Evolutionary conservation across 768 basidiomycete species (phyloP).

Genomic region (Phylloporus arenicola): DNA sequence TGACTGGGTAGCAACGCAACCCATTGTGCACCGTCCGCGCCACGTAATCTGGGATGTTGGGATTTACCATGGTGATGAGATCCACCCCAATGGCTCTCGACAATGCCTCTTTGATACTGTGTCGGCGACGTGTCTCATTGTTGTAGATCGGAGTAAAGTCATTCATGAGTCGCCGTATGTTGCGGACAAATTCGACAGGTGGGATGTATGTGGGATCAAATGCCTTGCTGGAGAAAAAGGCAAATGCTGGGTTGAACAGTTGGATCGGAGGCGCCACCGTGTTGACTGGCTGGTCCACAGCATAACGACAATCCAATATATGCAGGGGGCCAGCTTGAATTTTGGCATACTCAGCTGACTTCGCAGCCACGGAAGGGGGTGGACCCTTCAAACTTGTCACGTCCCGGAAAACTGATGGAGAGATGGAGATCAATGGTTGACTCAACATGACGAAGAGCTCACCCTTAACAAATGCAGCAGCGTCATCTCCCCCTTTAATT

Average conservation of each 20-base stretch:
- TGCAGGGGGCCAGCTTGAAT: too few species aligned
- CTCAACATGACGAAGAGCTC: too few species aligned
- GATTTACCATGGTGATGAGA: background rate
- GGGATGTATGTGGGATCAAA: conserved; percentile 4
- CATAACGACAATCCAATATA: conserved; percentile 9
- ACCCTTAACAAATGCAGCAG: too few species aligned
- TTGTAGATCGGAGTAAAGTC: conserved; percentile 12
- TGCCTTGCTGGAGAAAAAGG: conserved; percentile 21
- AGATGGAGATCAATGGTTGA: too few species aligned
- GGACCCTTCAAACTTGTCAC: background rate
- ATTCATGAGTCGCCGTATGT: conserved; percentile 9
- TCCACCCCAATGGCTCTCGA: background rate
- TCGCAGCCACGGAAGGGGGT: conserved; percentile 10
- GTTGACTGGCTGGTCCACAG: background rate
- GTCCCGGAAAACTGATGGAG: too few species aligned
- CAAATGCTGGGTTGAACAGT: conserved; percentile 24
- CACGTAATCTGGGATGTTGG: conserved; percentile 3
- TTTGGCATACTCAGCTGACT: too few species aligned
- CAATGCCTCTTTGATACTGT: conserved; percentile 1
- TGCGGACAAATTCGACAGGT: conserved; percentile 4
- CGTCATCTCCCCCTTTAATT: too few species aligned
- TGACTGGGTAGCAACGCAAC: background rate
- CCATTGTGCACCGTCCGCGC: background rate
- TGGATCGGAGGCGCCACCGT: conserved; percentile 11
- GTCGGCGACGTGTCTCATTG: background rate